A percentile compares a stretch with the other conserved stretches of the same genome.
Conservation (phyloP, 257 asterid species). For the Solanum corneliomulleri region DNA sequence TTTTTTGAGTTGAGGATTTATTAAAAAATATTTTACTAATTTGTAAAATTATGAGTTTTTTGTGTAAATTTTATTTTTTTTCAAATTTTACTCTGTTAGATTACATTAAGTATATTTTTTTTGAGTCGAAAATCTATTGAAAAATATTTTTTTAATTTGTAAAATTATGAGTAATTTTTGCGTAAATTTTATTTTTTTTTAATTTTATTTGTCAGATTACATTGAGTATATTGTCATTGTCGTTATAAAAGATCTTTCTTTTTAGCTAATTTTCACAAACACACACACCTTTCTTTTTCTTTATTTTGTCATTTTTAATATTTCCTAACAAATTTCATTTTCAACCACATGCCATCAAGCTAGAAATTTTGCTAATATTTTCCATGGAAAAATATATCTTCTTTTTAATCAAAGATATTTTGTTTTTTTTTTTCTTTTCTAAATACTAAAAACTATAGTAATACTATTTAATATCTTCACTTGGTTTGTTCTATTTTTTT, state of each 20-base stretch:
- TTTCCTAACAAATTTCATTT: neutral
- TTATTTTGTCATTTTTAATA: neutral
- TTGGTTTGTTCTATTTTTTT: neutral
- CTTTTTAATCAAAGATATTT: neutral
- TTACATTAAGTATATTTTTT: too few relatives aligned
- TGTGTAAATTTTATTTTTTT: fast-evolving
- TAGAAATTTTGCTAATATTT: neutral
- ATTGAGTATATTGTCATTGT: too few relatives aligned
- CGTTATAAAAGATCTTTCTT: too few relatives aligned
- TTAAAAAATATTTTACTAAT: fast-evolving
- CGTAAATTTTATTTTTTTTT: too few relatives aligned
- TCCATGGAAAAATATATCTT: neutral
- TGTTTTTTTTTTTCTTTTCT: neutral
- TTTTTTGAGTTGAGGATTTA: fast-evolving
- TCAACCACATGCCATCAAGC: neutral
- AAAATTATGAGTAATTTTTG: neutral
- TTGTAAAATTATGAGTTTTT: too few relatives aligned
- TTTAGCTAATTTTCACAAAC: neutral
- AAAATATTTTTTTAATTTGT: fast-evolving
- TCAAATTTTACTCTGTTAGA: too few relatives aligned
- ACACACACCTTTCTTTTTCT: neutral
- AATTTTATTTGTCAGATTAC: fast-evolving
- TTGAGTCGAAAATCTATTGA: fast-evolving
- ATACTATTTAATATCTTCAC: neutral
- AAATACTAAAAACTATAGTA: neutral